phyloP scores from a whole-genome alignment of 768 basidiomycete genomes.

The Naematelia encephala region DNA sequence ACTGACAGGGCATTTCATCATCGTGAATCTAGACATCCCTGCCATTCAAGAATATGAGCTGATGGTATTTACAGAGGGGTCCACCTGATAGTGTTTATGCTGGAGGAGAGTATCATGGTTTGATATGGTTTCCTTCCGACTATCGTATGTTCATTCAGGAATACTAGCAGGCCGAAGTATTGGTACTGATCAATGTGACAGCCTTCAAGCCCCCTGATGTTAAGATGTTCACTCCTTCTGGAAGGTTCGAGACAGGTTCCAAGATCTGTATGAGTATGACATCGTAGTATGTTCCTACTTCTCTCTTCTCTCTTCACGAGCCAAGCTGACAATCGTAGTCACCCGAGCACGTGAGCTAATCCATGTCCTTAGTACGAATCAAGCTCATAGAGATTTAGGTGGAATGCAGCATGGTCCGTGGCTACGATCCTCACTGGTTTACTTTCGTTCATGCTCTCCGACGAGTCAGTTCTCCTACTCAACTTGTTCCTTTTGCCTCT shows the following conservation, averaged over 20 bases:
- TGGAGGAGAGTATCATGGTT: slow-evolving; percentile 91
- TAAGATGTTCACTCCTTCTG: slow-evolving; percentile 63
- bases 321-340: slow-evolving; percentile 19
- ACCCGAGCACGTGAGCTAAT: slow-evolving; percentile 40
- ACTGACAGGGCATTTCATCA: slow-evolving; percentile 82
- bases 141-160: slow-evolving; percentile 57
- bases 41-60: background rate
- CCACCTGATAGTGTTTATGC: slow-evolving; percentile 87
- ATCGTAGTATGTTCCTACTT: slow-evolving; percentile 40
- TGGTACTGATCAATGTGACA: slow-evolving; percentile 4
- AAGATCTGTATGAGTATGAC: slow-evolving; percentile 97
- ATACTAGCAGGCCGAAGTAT: background rate
- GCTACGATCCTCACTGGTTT: slow-evolving; percentile 81
- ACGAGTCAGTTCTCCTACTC: slow-evolving; percentile 25
- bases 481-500: background rate
- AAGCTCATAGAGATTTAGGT: slow-evolving; percentile 23
- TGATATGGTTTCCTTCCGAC: slow-evolving; percentile 86
- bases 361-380: background rate
- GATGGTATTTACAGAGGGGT: slow-evolving; percentile 62
- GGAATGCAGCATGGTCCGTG: slow-evolving; percentile 49
- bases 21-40: slow-evolving; percentile 57
- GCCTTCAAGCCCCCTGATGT: slow-evolving; percentile 94
- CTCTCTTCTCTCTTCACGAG: background rate
- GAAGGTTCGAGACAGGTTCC: slow-evolving; percentile 46
- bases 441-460: slow-evolving; percentile 41